These are phyloP conservation scores for Rubia occidens DNA, from an alignment of 305 asterid genomes.

Conservation along the genomic window DNA sequence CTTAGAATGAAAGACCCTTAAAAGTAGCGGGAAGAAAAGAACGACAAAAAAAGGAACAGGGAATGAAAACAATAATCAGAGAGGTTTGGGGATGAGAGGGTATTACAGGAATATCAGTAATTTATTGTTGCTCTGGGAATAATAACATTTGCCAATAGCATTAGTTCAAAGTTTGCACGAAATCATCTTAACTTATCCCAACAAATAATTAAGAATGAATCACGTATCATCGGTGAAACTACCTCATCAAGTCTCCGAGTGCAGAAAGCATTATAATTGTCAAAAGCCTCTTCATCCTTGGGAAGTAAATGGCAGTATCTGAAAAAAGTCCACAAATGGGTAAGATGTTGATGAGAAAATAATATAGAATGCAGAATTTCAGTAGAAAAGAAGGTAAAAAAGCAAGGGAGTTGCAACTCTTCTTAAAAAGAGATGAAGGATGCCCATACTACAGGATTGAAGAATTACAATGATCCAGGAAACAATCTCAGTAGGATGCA, in stretches of 20 bases:
- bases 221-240: background rate
- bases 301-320: slow-evolving; percentile 94
- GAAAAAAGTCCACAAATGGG: slow-evolving; percentile 27
- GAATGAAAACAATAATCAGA: background rate
- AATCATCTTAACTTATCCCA: background rate
- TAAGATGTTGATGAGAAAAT: slow-evolving; percentile 4
- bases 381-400: slow-evolving; percentile 5
- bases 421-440: background rate
- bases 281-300: slow-evolving; percentile 89
- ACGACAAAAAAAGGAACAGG: too few species aligned
- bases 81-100: too few species aligned
- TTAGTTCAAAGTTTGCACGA: background rate
- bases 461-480: background rate
- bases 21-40: too few species aligned
- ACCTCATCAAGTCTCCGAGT: slow-evolving; percentile 97
- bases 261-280: slow-evolving; percentile 60
- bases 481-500: background rate
- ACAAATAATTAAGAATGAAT: background rate
- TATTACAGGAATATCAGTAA: background rate
- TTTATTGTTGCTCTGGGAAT: background rate
- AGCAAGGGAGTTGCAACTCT: background rate
- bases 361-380: background rate
- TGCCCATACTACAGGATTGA: background rate
- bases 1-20: too few species aligned
- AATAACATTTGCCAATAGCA: background rate